A percentile compares a stretch with the other conserved stretches of the same genome.
Evolutionary conservation across 129 eudicot species (phyloP).

Genomic region (Lactuca saligna): DNA sequence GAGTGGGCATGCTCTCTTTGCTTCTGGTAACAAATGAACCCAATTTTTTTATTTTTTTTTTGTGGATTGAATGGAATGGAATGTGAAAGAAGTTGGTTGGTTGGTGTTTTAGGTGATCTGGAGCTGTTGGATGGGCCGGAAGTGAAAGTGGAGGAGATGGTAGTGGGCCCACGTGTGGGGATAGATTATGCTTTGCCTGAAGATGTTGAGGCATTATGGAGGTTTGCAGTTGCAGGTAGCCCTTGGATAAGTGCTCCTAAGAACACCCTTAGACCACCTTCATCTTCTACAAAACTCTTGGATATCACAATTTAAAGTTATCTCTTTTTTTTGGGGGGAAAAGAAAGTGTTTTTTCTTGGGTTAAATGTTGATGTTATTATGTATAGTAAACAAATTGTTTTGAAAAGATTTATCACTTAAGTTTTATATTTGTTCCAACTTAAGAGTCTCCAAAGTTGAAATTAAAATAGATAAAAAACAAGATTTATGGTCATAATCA

Average conservation of each 20-base stretch:
- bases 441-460: too few relatives aligned
- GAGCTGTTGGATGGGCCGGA: conserved; percentile 83
- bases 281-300: not conserved
- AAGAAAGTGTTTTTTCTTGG: too few relatives aligned
- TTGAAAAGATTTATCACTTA: too few relatives aligned
- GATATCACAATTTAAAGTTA: not conserved
- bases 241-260: conserved; percentile 94
- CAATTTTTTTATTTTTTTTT: not conserved
- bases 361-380: not conserved
- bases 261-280: conserved; percentile 61
- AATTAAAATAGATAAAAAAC: too few relatives aligned
- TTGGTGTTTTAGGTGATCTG: conserved; percentile 68
- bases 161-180: conserved; percentile 90
- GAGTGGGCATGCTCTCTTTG: conserved; percentile 80
- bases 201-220: conserved; percentile 80
- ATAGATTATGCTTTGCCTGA: conserved; percentile 80
- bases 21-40: conserved; percentile 49
- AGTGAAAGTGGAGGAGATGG: conserved; percentile 63
- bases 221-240: conserved; percentile 81
- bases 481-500: too few relatives aligned
- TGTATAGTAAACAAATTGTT: not conserved
- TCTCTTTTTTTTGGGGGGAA: not conserved
- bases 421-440: too few relatives aligned
- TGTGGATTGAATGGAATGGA: not conserved
- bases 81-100: not conserved